Conservation (phyloP, 768 basidiomycete species). For the Russula earlei region DNA sequence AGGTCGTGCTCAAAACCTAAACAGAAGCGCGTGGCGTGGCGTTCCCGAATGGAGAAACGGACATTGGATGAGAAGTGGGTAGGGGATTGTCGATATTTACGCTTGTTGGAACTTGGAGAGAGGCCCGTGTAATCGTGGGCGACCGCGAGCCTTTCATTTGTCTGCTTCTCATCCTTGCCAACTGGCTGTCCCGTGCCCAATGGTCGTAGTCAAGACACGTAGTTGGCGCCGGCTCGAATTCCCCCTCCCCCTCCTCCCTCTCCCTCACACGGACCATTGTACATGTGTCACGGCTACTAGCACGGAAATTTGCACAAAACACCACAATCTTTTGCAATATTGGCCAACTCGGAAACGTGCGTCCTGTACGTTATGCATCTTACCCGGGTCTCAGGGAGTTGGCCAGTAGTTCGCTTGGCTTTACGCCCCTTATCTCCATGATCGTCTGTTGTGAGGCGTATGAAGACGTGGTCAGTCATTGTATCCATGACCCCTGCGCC, state of each 20-base stretch:
- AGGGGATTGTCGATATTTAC: slow-evolving; percentile 8
- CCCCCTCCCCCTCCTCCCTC: neutral
- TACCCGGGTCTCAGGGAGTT: neutral
- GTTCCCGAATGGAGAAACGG: slow-evolving; percentile 14
- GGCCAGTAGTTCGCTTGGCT: neutral
- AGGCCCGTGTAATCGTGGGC: neutral
- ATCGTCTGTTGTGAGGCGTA: neutral
- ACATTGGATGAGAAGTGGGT: neutral
- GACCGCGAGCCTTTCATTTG: neutral
- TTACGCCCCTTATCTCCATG: neutral
- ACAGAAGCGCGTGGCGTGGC: slow-evolving; percentile 1
- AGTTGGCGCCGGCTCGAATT: neutral
- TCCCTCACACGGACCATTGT: neutral
- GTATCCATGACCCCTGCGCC: neutral
- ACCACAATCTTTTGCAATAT: neutral
- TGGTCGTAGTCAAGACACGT: neutral
- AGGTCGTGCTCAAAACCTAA: slow-evolving; percentile 2
- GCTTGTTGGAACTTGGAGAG: neutral
- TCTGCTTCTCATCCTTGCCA: neutral
- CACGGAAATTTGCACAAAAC: neutral
- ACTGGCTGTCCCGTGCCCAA: neutral
- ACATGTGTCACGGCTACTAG: neutral
- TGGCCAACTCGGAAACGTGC: neutral
- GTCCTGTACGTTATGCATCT: neutral
- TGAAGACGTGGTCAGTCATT: neutral